Conservation (phyloP, 2,329 filamentous ascomycete genomes). For the Ophiocordyceps camponoti-saundersi region DNA sequence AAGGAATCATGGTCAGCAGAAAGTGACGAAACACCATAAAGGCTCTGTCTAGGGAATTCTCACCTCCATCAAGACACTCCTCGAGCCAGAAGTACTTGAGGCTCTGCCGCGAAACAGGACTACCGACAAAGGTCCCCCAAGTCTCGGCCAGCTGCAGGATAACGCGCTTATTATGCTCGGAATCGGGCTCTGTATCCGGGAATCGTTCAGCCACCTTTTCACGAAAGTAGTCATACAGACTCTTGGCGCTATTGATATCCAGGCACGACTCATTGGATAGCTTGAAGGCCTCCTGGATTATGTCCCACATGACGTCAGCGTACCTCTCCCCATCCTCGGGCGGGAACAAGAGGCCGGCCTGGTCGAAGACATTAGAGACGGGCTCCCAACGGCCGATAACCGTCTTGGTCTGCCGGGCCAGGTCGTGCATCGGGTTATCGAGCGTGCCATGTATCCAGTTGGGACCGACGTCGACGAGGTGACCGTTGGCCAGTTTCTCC, state of each 20-base stretch:
- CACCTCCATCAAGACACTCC: conserved; percentile 57
- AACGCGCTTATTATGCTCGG: conserved; percentile 21
- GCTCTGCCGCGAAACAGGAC: conserved; percentile 45
- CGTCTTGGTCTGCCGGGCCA: conserved; percentile 45
- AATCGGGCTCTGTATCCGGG: conserved; percentile 23
- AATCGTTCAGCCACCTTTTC: conserved; percentile 27
- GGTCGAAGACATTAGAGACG: conserved; percentile 36
- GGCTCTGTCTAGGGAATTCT: conserved; percentile 7
- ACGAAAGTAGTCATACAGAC: conserved; percentile 36
- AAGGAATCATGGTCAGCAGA: not conserved
- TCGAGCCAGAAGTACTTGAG: conserved; percentile 66
- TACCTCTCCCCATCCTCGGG: conserved; percentile 26
- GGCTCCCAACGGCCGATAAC: conserved; percentile 29
- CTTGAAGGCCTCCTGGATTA: conserved; percentile 50
- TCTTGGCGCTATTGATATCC: conserved; percentile 27
- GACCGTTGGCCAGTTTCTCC: conserved; percentile 27
- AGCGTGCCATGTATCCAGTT: conserved; percentile 68
- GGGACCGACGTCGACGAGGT: conserved; percentile 44
- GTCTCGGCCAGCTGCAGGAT: conserved; percentile 39
- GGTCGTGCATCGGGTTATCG: conserved; percentile 51
- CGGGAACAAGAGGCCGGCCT: conserved; percentile 33
- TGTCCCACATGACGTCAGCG: conserved; percentile 45
- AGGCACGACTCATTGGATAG: conserved; percentile 40
- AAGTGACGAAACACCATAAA: not conserved
- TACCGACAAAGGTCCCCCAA: conserved; percentile 59